Conservation (phyloP, 371 early-diverging fungal species). For the Sporodiniella umbellata region DNA sequence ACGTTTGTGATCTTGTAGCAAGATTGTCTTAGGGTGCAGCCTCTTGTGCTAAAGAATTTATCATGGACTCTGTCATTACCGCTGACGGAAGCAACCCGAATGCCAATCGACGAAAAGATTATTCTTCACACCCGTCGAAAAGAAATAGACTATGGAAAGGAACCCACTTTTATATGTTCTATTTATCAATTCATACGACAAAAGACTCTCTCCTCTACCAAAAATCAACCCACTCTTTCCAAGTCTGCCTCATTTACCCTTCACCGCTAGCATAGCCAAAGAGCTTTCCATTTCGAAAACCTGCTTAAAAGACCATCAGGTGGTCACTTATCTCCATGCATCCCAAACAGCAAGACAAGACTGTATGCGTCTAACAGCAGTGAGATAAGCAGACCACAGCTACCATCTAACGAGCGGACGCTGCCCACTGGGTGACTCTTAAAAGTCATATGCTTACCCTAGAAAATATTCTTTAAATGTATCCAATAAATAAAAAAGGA, state of each 20-base stretch:
- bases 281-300: slow-evolving; percentile 44
- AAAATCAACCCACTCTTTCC: slow-evolving; percentile 5
- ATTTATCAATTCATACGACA: slow-evolving; percentile 41
- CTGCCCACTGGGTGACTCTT: too few relatives aligned
- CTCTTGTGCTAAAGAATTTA: slow-evolving; percentile 41
- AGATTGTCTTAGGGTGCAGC: slow-evolving; percentile 77
- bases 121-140: slow-evolving; percentile 40
- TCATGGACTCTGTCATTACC: slow-evolving; percentile 46
- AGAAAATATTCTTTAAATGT: too few relatives aligned
- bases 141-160: slow-evolving; percentile 37
- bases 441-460: too few relatives aligned
- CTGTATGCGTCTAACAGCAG: slow-evolving; percentile 31
- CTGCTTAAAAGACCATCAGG: slow-evolving; percentile 48
- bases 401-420: too few relatives aligned
- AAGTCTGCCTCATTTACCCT: slow-evolving; percentile 26
- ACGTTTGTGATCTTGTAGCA: slow-evolving; percentile 75
- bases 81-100: slow-evolving; percentile 34
- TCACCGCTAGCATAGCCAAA: slow-evolving; percentile 37
- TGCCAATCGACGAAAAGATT: slow-evolving; percentile 21
- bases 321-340: slow-evolving; percentile 46
- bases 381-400: neutral
- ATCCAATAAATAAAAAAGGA: too few relatives aligned
- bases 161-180: slow-evolving; percentile 44
- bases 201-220: neutral
- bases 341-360: slow-evolving; percentile 39